Evolutionary conservation across 352 stramenopile genomes (phyloP), one percentile per base, ranked within the genome.

Genomic region (Thraustochytrium sp.): DNA sequence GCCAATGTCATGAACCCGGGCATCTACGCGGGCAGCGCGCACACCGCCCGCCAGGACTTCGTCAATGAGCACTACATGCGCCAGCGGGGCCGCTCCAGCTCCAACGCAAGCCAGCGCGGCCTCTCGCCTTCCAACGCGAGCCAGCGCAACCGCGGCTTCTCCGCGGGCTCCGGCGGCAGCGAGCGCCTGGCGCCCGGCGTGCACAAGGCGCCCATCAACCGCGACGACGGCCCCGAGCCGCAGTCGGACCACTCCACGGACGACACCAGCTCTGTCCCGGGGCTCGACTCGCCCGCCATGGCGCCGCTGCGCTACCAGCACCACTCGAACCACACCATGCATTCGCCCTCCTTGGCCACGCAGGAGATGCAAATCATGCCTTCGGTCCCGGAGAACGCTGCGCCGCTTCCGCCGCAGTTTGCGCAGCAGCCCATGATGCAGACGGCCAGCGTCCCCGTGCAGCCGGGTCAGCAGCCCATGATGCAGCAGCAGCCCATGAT

Each of bases 161-260:
- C 51, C 26, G n/a, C 51, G 4, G 51, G 16, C 2, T 72, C 59
- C 40, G 59, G 59, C 40, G 13, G 8, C 21, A 72, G 40, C 40
- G 59, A 72, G 16, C 13, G 59, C 13, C 59, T 72, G 16, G 0
- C 21, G 13, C 59, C 59, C 11, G 59, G 59, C 21, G 26, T 72
- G 16, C 59, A 72, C 59, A 72, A 72, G 59, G 59, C 59, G 21
- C 59, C 59, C 0, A 21, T 72, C 9, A 31, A 9, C 21, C 59
- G 26, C 36, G 26, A 72, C 59, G 34, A 44, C 40, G 21, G 11
- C 18, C 29, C 23, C 59, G 26, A 72, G 59, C 59, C 59, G 40
- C 59, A 72, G 40, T 72, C 59, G 42, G 59, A 72, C 26, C 59
- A 72, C 59, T 72, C 59, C 0, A 72, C 59, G 21, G 59, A 72